Evolutionary conservation across 768 basidiomycete species (phyloP), one percentile per base, ranked within the genome.

Genomic region (Pleurotus cornucopiae): DNA sequence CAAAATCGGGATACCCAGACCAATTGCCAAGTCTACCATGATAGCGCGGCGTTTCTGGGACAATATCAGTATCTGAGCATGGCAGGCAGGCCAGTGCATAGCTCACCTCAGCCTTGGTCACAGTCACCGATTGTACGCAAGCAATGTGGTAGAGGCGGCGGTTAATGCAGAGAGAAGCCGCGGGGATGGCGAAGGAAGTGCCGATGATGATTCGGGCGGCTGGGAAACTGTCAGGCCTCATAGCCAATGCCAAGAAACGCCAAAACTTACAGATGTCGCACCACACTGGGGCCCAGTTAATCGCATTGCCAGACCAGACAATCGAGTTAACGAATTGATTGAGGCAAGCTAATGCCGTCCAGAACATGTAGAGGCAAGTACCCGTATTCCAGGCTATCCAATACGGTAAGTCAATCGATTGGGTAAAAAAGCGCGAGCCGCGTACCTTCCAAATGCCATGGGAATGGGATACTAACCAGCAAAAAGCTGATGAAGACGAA

Each of bases 311-410:
- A 57, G 73, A 73, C 91, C 91, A 94, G 11, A 91, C 64, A 40
- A 91, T 70, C 2, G 84, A 77, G 70, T 92, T 87, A 61, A 91
- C 69, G 62, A 81, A 84, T 47, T 75, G 68, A 49, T 77, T 77
- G 44, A 91, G 76, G 65, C 83, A 85, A 13, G 72, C 73, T 6
- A 82, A 49, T 1, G 77, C 81, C 5, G 77, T 75, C 91, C 89
- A 92, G 34, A 73, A 57, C 73, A 92, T 91, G 72, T 81, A 86
- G 40, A 83, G 68, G 58, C 89, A 83, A 11, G 89, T 90, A 21
- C 87, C 89, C 7, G 82, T 77, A 65, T 80, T 79, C 76, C 77
- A 78, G 6, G 75, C 76, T 75, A 37, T 21, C 12, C 1, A 16
- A 52, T 52, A 26, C 16, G 23, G 40, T 7, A 7, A 34, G 30